A percentile compares a stretch with the other conserved stretches of the same genome.
Evolutionary conservation across 306 rosid genomes (phyloP).

Genomic region (Casuarina cunninghamiana): DNA sequence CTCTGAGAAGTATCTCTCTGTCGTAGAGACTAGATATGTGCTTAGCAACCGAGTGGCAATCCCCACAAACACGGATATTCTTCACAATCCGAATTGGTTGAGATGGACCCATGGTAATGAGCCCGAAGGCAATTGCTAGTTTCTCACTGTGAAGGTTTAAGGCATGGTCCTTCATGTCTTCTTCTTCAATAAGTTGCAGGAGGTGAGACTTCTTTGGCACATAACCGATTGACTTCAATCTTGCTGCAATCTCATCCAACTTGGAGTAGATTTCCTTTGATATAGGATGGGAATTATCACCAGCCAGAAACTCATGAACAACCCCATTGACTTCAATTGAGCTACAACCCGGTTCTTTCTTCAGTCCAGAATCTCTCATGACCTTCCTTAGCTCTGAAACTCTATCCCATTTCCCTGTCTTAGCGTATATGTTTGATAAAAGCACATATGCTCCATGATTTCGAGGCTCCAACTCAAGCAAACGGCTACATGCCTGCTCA

Average conservation of each 20-base stretch:
- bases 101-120: slow-evolving; percentile 42
- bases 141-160: slow-evolving; percentile 60
- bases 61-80: slow-evolving; percentile 68
- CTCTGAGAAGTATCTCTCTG: slow-evolving; percentile 58
- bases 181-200: slow-evolving; percentile 60
- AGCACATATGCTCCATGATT: slow-evolving; percentile 66
- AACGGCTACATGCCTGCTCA: slow-evolving; percentile 45
- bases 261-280: slow-evolving; percentile 47
- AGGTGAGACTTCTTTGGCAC: slow-evolving; percentile 50
- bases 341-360: slow-evolving; percentile 67
- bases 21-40: slow-evolving; percentile 48
- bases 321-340: slow-evolving; percentile 48
- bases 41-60: slow-evolving; percentile 62
- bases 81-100: slow-evolving; percentile 64
- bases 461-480: slow-evolving; percentile 59
- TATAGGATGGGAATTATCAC: slow-evolving; percentile 54
- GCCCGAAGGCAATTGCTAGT: slow-evolving; percentile 63
- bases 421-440: slow-evolving; percentile 59
- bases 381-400: slow-evolving; percentile 59
- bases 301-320: slow-evolving; percentile 54
- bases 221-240: slow-evolving; percentile 48
- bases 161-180: slow-evolving; percentile 52
- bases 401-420: slow-evolving; percentile 55
- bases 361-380: slow-evolving; percentile 53
- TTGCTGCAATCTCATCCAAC: slow-evolving; percentile 55